A percentile compares a stretch with the other conserved stretches of the same genome.
Evolutionary conservation across 2,329 filamentous ascomycete species (phyloP).

Genomic region (Sarocladiaceae sp.): DNA sequence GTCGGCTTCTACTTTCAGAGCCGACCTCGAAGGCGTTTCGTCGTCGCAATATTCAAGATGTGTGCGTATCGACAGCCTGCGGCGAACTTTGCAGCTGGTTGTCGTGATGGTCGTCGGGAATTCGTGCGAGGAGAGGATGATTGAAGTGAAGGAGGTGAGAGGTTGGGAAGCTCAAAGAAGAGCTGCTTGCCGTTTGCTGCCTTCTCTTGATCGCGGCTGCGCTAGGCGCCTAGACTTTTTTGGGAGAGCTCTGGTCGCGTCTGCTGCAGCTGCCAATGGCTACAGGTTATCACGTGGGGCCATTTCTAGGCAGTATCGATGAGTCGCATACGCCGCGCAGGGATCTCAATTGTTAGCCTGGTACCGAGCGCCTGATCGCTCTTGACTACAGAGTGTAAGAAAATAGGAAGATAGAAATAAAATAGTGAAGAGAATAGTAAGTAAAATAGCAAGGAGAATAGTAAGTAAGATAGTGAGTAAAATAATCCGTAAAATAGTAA

Average conservation of each 20-base stretch:
- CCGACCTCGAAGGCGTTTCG: neutral
- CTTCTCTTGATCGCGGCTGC: slow-evolving; percentile 1
- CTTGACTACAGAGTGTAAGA: no score
- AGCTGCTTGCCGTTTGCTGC: slow-evolving; percentile 7
- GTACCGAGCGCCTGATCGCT: no score
- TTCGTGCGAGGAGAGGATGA: neutral
- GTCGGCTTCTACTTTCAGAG: neutral
- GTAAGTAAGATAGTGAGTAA: no score
- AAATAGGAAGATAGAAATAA: no score
- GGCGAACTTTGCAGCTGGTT: neutral
- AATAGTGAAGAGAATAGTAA: no score
- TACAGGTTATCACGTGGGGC: slow-evolving; percentile 3
- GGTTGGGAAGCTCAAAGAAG: slow-evolving; percentile 4
- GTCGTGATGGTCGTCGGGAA: neutral
- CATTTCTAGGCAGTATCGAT: neutral
- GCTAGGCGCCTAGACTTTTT: slow-evolving; percentile 9
- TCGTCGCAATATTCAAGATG: neutral
- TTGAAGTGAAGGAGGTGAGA: neutral
- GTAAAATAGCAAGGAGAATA: no score
- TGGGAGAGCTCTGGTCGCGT: slow-evolving; percentile 7
- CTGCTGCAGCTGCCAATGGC: neutral
- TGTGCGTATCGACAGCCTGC: neutral
- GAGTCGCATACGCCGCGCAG: no score
- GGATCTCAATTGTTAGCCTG: no score
- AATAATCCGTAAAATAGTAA: no score